Evolutionary conservation across 257 asterid species (phyloP), one percentile per base, ranked within the genome.

Genomic region (Salvia miltiorrhiza): DNA sequence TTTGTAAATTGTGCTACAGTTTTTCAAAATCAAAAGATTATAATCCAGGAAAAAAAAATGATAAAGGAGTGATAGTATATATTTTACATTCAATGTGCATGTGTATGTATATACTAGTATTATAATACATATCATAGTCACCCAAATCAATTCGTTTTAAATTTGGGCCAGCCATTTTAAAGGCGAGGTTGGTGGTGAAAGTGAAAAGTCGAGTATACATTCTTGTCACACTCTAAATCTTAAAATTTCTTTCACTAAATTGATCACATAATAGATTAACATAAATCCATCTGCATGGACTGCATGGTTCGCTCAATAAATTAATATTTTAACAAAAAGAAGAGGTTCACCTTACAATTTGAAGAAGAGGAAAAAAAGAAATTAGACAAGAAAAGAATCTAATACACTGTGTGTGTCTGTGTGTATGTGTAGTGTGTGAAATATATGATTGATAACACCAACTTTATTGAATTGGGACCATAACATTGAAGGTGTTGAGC

Each of bases 391-490:
- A 44, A n/a, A 45, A 64, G 21, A 55, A 55, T 55, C 61, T 28
- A 55, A 53, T 9, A 19, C 30, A 23, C 21, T 52, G 16, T 3
- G 4, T 47, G 23, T 30, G 11, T 23, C 14, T 30, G n/a, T 35
- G 9, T 16, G 28, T 32, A 17, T 17, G 60, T 50, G 63, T 66
- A 30, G 56, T 53, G 65, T 23, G 44, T 24, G 73, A 24, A 32
- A 64, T 66, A 19, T 33, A 12, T 52, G 63, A 67, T 35, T 16
- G 64, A 56, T 55, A n/a, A 3, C 12, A 43, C 23, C 58, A 69
- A 56, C 57, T 43, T 69, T 56, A 56, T 16, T 30, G 26, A 70
- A 58, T 57, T 70, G 75, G 75, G 75, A 70, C 68, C 61, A 70
- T 3, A 45, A 19, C 40, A 58, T 32, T 47, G 68, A 47, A 59